Base-by-base conservation (phyloP, 306 rosid species). In the Sicyos edulis region DNA sequence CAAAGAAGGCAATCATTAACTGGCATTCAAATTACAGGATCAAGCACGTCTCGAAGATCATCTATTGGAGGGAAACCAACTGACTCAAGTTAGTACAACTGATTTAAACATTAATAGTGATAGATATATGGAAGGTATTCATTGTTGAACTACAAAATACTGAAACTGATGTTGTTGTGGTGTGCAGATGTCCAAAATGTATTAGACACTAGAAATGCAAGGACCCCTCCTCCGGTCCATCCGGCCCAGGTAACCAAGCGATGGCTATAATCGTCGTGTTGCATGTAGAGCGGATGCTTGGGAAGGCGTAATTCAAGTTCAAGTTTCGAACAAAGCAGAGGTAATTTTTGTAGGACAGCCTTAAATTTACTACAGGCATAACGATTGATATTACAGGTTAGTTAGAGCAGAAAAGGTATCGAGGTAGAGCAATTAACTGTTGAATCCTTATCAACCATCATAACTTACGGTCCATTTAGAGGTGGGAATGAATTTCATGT, bases 1-100 rank as follows among this genome's bases (percentile, higher is more conserved):
- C 74, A 40, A 21, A 81, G 99, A 85, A 87, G 97, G 82, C 89
- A 86, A 78, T 90, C 97, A 29, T 81, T 93, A n/a, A 89, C 92
- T 0, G 95, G 95, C 29, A 83, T 85, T 74, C 87, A 50, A 65
- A 44, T 81, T 53, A 71, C 81, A 26, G 89, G 83, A n/a, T 50
- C 82, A 5, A 82, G 73, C 67, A 83, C 66, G 60, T 84, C 84
- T 0, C 85, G 95, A 45, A 84, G 95, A 79, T 82, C 95, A 59
- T 92, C 96, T 21, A 83, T 92, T 15, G 98, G 90, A 83, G 98
- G 87, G 50, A 90, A 88, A 77, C 75, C 87, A 63, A 74, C 10
- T 21, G 80, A 80, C 51, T 78, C 74, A 64, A 24, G 96, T 90
- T 73, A 80, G 92, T 79, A 61, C 71, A 70, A 68, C 63, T 65